Base-by-base conservation (phyloP, 106 monocot genomes). In the Platanthera guangdongensis region DNA sequence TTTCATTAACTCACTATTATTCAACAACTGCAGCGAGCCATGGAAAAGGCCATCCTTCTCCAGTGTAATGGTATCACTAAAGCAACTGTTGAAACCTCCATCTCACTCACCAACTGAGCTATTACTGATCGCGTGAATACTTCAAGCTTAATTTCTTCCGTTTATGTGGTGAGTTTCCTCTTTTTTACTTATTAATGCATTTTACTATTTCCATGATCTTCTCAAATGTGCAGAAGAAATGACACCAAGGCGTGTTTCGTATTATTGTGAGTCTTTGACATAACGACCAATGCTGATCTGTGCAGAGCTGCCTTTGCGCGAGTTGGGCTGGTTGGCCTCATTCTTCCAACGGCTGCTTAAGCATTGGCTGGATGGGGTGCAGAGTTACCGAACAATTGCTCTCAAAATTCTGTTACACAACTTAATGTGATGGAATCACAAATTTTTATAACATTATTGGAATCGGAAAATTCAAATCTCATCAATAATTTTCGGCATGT, bases 41-140 rank as follows among this genome's bases (percentile, higher is more conserved):
- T 90, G 97, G 97, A 89, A 85, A 77, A 82, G 97, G 67, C 97
- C 94, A 46, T 92, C 97, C 11, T 99, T 99, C 77, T 76, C 78
- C 47, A 90, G 77, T 72, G 86, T 94, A 19, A 93, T 91, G 96
- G 91, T 86, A 22, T 78, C 89, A 39, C 81, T 94, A 71, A 91
- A 81, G 81, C 84, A 89, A 18, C 78, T 94, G 67, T 82, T 88
- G 28, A 95, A 87, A 79, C 81, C 80, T 74, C 64, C 71, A 75
- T 73, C 82, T 68, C 81, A 90, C 19, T 60, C 83, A 73, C 50
- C 47, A 30, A 14, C 45, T 60, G 89, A 84, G 13, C 57, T 75
- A 69, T 11, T 68, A 69, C 30, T 57, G 53, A 52, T 80, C 65
- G 50, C 79, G 11, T 86, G 80, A 80, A 32, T 28, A 21, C 11